These are phyloP conservation scores for Candida glucosophila DNA, from an alignment of 1,139 yeast species.

Conservation along the genomic window DNA sequence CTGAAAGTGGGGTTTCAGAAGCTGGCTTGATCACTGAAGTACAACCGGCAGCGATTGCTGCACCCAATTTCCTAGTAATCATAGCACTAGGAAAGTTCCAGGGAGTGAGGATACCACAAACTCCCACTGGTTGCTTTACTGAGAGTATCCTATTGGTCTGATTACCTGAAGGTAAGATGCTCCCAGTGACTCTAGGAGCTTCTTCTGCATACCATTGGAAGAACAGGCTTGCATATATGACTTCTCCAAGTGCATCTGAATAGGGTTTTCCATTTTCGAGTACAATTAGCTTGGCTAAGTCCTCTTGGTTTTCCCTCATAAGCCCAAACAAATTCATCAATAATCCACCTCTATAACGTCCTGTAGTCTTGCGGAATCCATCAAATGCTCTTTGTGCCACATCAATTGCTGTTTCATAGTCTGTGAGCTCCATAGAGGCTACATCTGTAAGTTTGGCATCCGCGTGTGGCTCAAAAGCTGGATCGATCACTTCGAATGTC, in stretches of 20 bases:
- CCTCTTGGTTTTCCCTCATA: constrained; percentile 60
- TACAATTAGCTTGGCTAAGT: constrained; percentile 63
- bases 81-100: constrained; percentile 96
- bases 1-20: constrained; percentile 79
- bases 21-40: constrained; percentile 88
- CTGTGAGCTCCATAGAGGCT: constrained; percentile 23
- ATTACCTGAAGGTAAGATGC: constrained; percentile 57
- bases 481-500: constrained; percentile 37
- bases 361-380: constrained; percentile 28
- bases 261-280: constrained; percentile 82
- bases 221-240: constrained; percentile 68
- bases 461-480: constrained; percentile 25
- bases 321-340: constrained; percentile 37
- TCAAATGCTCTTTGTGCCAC: constrained; percentile 29
- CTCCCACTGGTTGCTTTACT: constrained; percentile 77
- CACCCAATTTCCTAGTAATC: constrained; percentile 88
- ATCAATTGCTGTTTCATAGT: constrained; percentile 30
- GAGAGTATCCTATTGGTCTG: constrained; percentile 54
- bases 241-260: constrained; percentile 70
- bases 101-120: constrained; percentile 85
- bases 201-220: constrained; percentile 87
- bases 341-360: constrained; percentile 30
- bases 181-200: constrained; percentile 72
- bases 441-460: constrained; percentile 29
- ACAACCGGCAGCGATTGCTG: constrained; percentile 92